phyloP scores from a whole-genome alignment of 2,329 filamentous ascomycete species.

The Coleophoma eucalyptorum region DNA sequence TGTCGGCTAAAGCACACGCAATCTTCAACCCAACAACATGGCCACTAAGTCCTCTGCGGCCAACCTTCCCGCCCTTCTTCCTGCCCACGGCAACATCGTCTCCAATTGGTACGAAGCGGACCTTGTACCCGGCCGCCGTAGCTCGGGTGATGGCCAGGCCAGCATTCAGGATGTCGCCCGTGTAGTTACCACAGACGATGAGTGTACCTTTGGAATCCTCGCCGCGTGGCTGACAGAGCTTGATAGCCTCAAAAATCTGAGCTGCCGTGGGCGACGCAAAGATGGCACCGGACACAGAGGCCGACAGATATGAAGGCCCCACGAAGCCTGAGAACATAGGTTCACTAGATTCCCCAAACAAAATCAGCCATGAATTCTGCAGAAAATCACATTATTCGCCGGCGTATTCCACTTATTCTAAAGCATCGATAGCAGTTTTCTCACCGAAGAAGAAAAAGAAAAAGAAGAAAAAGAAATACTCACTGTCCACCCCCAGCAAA shows the following conservation, averaged over 20 bases:
- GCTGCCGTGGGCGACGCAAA: conserved; percentile 36
- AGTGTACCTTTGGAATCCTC: conserved; percentile 13
- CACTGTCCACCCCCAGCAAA: conserved; percentile 24
- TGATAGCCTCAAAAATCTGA: conserved; percentile 34
- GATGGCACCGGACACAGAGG: conserved; percentile 34
- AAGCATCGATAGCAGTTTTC: background rate
- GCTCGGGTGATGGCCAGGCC: conserved; percentile 35
- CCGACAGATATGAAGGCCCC: conserved; percentile 32
- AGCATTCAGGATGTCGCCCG: conserved; percentile 36
- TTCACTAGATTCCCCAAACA: conserved; percentile 10
- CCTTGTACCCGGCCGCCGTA: conserved; percentile 17
- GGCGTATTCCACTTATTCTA: too few species aligned
- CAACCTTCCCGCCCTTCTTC: conserved; percentile 42
- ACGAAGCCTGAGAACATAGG: conserved; percentile 39
- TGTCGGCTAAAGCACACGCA: conserved; percentile 20
- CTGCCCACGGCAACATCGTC: conserved; percentile 42
- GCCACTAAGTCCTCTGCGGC: conserved; percentile 43
- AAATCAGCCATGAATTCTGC: background rate
- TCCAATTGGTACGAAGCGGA: conserved; percentile 16
- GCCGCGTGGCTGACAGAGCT: conserved; percentile 13
- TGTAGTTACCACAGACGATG: conserved; percentile 37
- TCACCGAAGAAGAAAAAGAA: background rate
- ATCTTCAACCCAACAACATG: conserved; percentile 43
- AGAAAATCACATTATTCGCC: too few species aligned
- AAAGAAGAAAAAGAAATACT: conserved; percentile 2